Evolutionary conservation across 306 rosid genomes (phyloP).

Genomic region (Ochetophila trinervis): DNA sequence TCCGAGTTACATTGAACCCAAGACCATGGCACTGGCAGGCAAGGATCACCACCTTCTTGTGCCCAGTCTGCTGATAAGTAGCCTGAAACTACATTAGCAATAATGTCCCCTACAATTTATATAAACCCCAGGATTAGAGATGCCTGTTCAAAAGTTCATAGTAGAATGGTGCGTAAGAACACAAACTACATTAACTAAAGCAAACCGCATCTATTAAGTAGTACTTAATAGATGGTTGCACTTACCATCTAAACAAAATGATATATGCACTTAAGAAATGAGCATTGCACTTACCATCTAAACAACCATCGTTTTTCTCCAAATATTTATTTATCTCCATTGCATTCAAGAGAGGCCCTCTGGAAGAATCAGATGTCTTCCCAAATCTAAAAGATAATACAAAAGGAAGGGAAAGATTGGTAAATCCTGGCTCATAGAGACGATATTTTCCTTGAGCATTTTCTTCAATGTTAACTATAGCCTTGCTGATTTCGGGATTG

Average conservation of each 20-base stretch:
- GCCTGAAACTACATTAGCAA: slow-evolving; percentile 54
- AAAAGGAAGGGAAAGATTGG: slow-evolving; percentile 76
- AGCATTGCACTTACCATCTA: slow-evolving; percentile 57
- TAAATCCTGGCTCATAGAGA: slow-evolving; percentile 83
- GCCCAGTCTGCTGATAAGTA: slow-evolving; percentile 69
- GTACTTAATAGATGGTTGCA: slow-evolving; percentile 8
- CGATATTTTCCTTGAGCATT: slow-evolving; percentile 87
- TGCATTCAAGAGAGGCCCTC: slow-evolving; percentile 90
- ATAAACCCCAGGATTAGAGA: slow-evolving; percentile 32
- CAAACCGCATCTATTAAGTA: neutral
- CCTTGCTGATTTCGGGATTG: slow-evolving; percentile 61
- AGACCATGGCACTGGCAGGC: slow-evolving; percentile 95
- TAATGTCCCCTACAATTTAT: slow-evolving; percentile 53
- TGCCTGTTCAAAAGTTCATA: neutral
- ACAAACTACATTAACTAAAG: neutral
- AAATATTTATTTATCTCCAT: slow-evolving; percentile 86
- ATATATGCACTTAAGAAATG: neutral
- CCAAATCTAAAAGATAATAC: slow-evolving; percentile 73
- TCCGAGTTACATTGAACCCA: slow-evolving; percentile 86
- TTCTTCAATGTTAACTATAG: slow-evolving; percentile 84
- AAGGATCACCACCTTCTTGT: slow-evolving; percentile 94
- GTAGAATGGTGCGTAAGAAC: slow-evolving; percentile 13
- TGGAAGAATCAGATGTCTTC: slow-evolving; percentile 75
- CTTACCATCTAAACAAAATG: slow-evolving; percentile 56
- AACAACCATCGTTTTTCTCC: slow-evolving; percentile 72